These are phyloP conservation scores for Clohesyomyces aquaticus DNA, from an alignment of 495 filamentous ascomycete species.

Conservation along the genomic window DNA sequence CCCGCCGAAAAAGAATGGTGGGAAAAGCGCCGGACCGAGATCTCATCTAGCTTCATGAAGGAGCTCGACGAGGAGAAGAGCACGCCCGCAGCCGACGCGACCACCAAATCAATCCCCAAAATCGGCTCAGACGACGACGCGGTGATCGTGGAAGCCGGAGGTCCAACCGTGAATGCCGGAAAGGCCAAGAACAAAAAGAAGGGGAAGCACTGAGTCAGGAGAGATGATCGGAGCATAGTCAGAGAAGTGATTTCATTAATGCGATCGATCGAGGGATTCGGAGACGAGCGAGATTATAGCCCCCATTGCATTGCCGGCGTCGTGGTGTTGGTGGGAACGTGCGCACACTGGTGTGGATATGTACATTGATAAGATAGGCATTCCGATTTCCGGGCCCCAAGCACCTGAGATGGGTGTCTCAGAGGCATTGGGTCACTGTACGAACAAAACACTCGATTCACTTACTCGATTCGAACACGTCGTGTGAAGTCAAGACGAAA, in stretches of 20 bases:
- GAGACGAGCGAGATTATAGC: background rate
- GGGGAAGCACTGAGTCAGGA: conserved; percentile 30
- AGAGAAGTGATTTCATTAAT: background rate
- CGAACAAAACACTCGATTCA: conserved; percentile 3
- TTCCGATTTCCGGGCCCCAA: too few species aligned
- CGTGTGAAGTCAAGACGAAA: too few species aligned
- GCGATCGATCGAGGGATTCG: background rate
- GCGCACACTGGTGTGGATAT: too few species aligned
- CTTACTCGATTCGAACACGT: background rate
- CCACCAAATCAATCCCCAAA: conserved; percentile 29
- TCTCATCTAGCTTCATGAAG: conserved; percentile 80
- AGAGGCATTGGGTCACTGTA: background rate
- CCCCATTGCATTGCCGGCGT: conserved; percentile 38
- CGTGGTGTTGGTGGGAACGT: conserved; percentile 19
- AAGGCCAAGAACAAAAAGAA: conserved; percentile 85
- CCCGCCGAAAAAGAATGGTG: conserved; percentile 84
- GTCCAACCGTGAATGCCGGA: conserved; percentile 52
- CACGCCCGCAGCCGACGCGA: conserved; percentile 8
- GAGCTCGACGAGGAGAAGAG: conserved; percentile 65
- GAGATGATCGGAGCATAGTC: background rate
- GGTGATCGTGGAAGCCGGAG: conserved; percentile 77
- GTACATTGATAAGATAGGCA: too few species aligned
- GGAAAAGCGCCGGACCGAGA: conserved; percentile 75
- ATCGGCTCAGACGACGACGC: conserved; percentile 77
- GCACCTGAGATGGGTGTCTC: conserved; percentile 6